A percentile compares a stretch with the other conserved stretches of the same genome.
Evolutionary conservation across 768 basidiomycete genomes (phyloP).

Genomic region (Boletus vermiculosoides): DNA sequence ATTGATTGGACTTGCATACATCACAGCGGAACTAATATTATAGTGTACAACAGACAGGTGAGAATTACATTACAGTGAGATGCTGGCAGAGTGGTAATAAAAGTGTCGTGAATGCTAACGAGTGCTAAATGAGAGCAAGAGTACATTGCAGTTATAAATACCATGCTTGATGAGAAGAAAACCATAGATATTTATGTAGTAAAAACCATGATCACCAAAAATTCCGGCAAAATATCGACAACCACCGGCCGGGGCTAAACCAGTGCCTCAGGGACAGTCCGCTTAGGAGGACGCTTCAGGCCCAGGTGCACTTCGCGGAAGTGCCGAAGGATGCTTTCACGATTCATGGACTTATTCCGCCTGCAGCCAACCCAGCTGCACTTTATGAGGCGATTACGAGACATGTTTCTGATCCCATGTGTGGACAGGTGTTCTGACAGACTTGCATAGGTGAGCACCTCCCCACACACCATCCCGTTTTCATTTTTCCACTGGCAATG

Average conservation of each 20-base stretch:
- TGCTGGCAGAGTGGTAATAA: neutral
- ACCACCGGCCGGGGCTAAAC: neutral
- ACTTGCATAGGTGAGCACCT: neutral
- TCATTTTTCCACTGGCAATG: slow-evolving; percentile 7
- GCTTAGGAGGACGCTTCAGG: slow-evolving; percentile 6
- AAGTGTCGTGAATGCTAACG: neutral
- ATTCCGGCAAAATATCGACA: neutral
- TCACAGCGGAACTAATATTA: no score
- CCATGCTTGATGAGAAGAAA: neutral
- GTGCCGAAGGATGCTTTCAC: slow-evolving; percentile 22
- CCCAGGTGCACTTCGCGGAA: slow-evolving; percentile 14
- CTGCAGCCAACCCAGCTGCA: slow-evolving; percentile 18
- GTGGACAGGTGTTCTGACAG: slow-evolving; percentile 13
- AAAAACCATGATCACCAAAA: neutral
- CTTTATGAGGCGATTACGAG: neutral
- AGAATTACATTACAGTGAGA: neutral
- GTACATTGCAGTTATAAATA: neutral
- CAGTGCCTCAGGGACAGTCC: neutral
- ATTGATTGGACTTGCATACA: neutral
- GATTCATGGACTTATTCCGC: slow-evolving; percentile 10
- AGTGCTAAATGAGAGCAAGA: neutral
- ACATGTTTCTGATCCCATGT: slow-evolving; percentile 13
- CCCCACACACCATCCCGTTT: slow-evolving; percentile 1
- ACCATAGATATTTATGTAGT: neutral
- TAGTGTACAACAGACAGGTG: neutral